Conservation (phyloP, 106 monocot species). For the Amphibolis antarctica region DNA sequence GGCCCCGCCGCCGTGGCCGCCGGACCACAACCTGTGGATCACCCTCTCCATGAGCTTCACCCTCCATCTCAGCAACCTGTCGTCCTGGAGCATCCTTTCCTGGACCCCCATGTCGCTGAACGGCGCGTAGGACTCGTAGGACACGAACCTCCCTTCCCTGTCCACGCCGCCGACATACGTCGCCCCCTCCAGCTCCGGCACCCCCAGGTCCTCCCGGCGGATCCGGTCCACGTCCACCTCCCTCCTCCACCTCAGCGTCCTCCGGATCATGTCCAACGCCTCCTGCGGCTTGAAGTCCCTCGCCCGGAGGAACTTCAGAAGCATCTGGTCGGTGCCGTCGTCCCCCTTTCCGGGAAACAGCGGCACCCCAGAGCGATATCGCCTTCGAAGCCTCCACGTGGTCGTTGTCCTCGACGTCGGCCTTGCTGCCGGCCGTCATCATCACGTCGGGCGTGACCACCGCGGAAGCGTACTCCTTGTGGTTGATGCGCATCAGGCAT, state of each 20-base stretch:
- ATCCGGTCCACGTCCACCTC: constrained; percentile 27
- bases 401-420: too few relatives aligned
- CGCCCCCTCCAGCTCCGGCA: constrained; percentile 6
- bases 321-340: constrained; percentile 1
- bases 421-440: too few relatives aligned
- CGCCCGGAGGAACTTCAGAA: constrained; percentile 10
- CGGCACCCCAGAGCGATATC: constrained; percentile 35
- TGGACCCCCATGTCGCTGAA: constrained; percentile 23
- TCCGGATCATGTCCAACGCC: constrained; percentile 35
- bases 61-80: constrained; percentile 41
- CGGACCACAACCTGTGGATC: constrained; percentile 32
- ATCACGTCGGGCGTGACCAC: too few relatives aligned
- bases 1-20: constrained; percentile 21
- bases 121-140: constrained; percentile 33
- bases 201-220: constrained; percentile 15
- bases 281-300: constrained; percentile 8
- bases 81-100: constrained; percentile 14
- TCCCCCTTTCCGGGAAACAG: constrained; percentile 40
- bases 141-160: constrained; percentile 24
- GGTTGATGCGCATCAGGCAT: too few relatives aligned
- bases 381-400: neutral
- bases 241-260: constrained; percentile 36
- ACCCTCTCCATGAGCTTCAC: constrained; percentile 46
- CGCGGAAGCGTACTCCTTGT: too few relatives aligned
- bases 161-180: constrained; percentile 28